Conservation (phyloP, 495 filamentous ascomycete genomes). For the Podospora fimiseda region DNA sequence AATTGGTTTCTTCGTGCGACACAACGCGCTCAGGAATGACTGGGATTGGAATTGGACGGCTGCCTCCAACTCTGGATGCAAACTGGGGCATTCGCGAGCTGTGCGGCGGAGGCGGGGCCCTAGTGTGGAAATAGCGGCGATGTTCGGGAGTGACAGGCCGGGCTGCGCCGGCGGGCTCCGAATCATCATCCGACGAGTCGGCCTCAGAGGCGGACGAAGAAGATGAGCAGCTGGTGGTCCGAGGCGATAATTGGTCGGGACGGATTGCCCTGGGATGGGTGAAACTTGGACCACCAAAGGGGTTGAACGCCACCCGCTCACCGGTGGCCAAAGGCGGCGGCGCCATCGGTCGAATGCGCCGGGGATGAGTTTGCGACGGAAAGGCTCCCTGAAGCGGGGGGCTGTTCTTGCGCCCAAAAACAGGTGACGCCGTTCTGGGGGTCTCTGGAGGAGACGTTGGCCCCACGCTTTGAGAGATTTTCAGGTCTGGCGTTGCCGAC, state of each 20-base stretch:
- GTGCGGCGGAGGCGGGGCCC: conserved; percentile 21
- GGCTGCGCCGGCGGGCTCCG: conserved; percentile 23
- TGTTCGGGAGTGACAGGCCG: conserved; percentile 31
- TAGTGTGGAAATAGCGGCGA: conserved; percentile 7
- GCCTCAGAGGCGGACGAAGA: conserved; percentile 23
- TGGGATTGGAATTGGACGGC: conserved; percentile 21
- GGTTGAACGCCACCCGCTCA: conserved; percentile 28
- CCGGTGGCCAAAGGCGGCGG: conserved; percentile 27
- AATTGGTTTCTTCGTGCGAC: conserved; percentile 17
- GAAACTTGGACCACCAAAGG: conserved; percentile 32
- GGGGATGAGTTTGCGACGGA: conserved; percentile 18
- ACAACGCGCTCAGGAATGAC: background rate
- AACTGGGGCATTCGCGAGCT: background rate
- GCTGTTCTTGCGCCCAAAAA: conserved; percentile 30
- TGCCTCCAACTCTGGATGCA: conserved; percentile 16
- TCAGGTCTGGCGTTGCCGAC: conserved; percentile 41
- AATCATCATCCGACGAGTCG: conserved; percentile 29
- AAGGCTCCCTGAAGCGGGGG: conserved; percentile 20
- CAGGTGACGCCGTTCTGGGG: conserved; percentile 40
- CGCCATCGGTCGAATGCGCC: conserved; percentile 24
- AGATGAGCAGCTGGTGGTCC: conserved; percentile 38
- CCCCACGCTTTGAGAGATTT: conserved; percentile 40
- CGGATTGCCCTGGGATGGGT: conserved; percentile 33
- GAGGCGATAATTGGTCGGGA: conserved; percentile 46
- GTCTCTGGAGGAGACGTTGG: conserved; percentile 51